Conservation (phyloP, 2,329 filamentous ascomycete genomes). For the Botrytis hyacinthi region DNA sequence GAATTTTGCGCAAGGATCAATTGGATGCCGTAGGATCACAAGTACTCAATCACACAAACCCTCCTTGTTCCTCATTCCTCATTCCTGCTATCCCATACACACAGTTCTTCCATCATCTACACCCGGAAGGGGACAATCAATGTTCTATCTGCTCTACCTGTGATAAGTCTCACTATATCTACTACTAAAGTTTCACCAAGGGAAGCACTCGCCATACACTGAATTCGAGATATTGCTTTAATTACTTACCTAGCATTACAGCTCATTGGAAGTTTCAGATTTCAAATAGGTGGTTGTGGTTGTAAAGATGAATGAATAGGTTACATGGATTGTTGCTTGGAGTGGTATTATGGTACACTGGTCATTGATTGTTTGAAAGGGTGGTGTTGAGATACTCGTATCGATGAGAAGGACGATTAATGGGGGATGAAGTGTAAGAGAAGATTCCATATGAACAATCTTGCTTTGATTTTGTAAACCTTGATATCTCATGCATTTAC, state of each 20-base stretch:
- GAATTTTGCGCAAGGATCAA: background rate
- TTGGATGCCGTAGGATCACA: background rate
- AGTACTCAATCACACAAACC: background rate
- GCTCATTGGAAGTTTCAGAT: constrained; percentile 59
- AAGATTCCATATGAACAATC: background rate
- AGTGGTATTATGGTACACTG: constrained; percentile 54
- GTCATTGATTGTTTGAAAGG: constrained; percentile 61
- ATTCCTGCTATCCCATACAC: background rate
- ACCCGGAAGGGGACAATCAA: background rate
- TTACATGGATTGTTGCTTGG: constrained; percentile 65
- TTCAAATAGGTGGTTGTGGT: constrained; percentile 66
- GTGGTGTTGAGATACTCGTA: constrained; percentile 44
- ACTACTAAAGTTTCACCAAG: background rate
- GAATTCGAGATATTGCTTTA: constrained; percentile 60
- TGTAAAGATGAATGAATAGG: constrained; percentile 60
- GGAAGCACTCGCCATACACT: background rate
- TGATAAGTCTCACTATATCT: background rate
- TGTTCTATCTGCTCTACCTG: background rate
- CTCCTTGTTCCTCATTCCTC: background rate
- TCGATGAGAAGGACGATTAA: background rate
- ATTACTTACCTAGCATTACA: constrained; percentile 47
- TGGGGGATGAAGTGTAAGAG: too few species aligned
- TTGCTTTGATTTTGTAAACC: background rate
- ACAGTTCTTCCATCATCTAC: background rate
- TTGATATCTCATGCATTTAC: background rate